These are phyloP conservation scores for Schrenkiella parvula DNA, from an alignment of 345 rosid genomes.

Conservation along the genomic window DNA sequence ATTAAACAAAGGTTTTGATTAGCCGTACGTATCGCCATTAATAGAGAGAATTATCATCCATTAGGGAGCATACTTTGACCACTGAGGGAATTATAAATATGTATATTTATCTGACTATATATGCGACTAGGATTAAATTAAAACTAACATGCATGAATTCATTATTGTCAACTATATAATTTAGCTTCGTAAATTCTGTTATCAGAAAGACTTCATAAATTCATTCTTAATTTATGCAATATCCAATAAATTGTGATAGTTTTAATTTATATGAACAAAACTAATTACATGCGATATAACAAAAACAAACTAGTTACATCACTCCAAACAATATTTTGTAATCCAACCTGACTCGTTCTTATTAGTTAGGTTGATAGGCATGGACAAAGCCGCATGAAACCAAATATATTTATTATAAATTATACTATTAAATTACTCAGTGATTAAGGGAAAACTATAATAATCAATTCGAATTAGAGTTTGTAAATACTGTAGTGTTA, in stretches of 20 bases:
- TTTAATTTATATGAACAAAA: neutral
- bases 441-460: neutral
- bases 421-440: too few relatives aligned
- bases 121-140: neutral
- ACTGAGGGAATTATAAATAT: neutral
- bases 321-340: neutral
- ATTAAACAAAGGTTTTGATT: constrained; percentile 23
- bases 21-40: constrained; percentile 19
- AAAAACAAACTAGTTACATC: neutral
- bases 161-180: neutral
- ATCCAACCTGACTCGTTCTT: neutral
- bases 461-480: neutral
- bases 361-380: too few relatives aligned
- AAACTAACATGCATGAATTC: neutral
- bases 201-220: neutral
- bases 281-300: neutral
- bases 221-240: neutral
- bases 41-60: constrained; percentile 1
- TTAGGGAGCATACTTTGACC: constrained; percentile 14
- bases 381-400: too few relatives aligned
- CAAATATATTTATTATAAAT: too few relatives aligned
- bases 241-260: neutral
- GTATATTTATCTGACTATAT: neutral
- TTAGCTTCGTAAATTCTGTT: neutral
- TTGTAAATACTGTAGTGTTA: neutral